phyloP scores from a whole-genome alignment of 2,329 filamentous ascomycete genomes.

The Arthrinium phaeospermum region DNA sequence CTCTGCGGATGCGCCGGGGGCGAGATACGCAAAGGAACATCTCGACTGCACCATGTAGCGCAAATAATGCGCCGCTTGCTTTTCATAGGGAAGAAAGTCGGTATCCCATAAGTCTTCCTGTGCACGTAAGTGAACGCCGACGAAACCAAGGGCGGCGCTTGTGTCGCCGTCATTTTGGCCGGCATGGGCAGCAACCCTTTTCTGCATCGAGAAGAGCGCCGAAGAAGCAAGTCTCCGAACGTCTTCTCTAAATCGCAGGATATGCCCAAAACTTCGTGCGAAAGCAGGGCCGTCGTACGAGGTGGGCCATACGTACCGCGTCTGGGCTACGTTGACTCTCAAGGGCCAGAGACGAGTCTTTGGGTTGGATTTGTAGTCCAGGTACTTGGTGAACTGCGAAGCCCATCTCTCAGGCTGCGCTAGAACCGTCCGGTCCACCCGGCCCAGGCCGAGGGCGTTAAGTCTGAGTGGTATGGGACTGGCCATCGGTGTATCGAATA shows the following conservation, averaged over 20 bases:
- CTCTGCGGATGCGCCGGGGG: constrained; percentile 45
- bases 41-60: constrained; percentile 35
- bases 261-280: constrained; percentile 43
- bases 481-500: constrained; percentile 41
- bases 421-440: constrained; percentile 35
- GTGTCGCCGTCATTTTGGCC: constrained; percentile 16
- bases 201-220: constrained; percentile 41
- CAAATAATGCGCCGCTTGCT: constrained; percentile 39
- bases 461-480: constrained; percentile 34
- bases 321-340: constrained; percentile 38
- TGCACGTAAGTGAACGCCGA: constrained; percentile 44
- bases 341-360: constrained; percentile 38
- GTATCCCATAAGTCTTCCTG: constrained; percentile 37
- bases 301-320: constrained; percentile 40
- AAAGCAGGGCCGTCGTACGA: constrained; percentile 37
- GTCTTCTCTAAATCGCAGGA: constrained; percentile 44
- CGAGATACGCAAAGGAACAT: constrained; percentile 47
- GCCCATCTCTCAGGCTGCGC: constrained; percentile 29
- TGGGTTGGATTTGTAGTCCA: constrained; percentile 35
- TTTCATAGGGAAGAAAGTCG: constrained; percentile 38
- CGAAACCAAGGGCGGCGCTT: constrained; percentile 39
- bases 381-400: constrained; percentile 32
- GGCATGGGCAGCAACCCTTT: constrained; percentile 30
- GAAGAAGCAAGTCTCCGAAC: constrained; percentile 41
- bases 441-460: constrained; percentile 27